Evolutionary conservation across 2,329 filamentous ascomycete species (phyloP), one percentile per base, ranked within the genome.

Genomic region (Colletotrichum simmondsii): DNA sequence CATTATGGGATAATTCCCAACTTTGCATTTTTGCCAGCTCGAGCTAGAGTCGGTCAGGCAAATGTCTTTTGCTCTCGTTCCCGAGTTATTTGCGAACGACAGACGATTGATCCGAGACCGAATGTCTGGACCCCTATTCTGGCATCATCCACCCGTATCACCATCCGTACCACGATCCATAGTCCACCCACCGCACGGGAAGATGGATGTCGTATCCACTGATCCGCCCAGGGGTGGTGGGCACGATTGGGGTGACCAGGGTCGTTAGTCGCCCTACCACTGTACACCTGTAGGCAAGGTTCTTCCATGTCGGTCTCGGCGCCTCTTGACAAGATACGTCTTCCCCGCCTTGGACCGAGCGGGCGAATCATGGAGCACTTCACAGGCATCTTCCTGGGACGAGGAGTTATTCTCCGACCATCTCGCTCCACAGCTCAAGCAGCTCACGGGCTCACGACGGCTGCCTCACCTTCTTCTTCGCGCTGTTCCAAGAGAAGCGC

Each of bases 251-350:
- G 60, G 66, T 60, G 30, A 22, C 42, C 60, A 57, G 70, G 26
- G 22, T 30, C 35, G 46, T 26, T 42, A 16, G 49, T 8, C 30
- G 22, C 37, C 49, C 49, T 32, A 24, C 42, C 16, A 22, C 4
- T n/a, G 8, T n/a, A 22, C 42, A 5, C 37, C 54, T 52, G 16
- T 8, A 60, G 14, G 26, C 60, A 72, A 56, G 70, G 70, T 35
- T 57, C 30, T 10, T 12, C 61, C 70, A 70, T 72, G 70, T 37
- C 52, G 69, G 54, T 52, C 35, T 65, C 66, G 66, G 70, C 70
- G 56, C 70, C 60, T 70, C 66, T 65, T 37, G 32, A 54, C 52
- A 28, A 72, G 59, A 65, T 61, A 65, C 30, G 22, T 59, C 16
- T 69, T 53, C 58, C 42, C 14, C 57, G 42, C 26, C 64, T 30